Evolutionary conservation across 2,329 filamentous ascomycete species (phyloP), one percentile per base, ranked within the genome.

Genomic region (Dichotomopilus funicola): DNA sequence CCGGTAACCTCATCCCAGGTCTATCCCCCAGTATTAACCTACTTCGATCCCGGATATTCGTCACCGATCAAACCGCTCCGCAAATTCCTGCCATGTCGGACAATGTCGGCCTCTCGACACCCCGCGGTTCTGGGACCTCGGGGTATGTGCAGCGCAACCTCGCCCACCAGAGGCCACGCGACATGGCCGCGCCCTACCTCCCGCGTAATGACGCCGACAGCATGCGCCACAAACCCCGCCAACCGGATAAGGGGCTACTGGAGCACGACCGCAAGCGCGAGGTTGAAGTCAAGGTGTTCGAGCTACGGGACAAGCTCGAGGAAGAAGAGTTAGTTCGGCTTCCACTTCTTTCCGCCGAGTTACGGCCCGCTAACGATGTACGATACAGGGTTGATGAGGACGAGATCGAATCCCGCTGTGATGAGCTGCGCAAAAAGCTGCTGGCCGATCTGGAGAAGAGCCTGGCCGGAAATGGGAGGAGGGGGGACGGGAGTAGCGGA

Each of bases 81-180:
- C 19, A 27, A 27, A 27, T 27, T 27, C 19, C 36, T 6, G 37
- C 7, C 6, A 97, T 97, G 94, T 94, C 91, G 58, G 91, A 94
- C 63, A 99, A 99, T 75, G 94, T 99, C 67, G 95, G 94, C 56
- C 89, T 99, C 66, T 85, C 87, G 55, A 99, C 94, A 4, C 94
- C 94, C 3, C 87, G 94, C 67, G 94, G 94, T 63, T 95, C 89
- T 69, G 94, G 94, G 48, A 99, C 94, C 55, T 97, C 92, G 1
- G 94, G 94, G 69, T 97, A 97, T 71, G 92, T 99, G 55, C 92
- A 97, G 74, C 89, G 91, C 72, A 99, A 97, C 75, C 83, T 91
- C 38, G 94, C 94, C 13, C 86, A 92, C 68, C 84, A 96, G 64
- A 85, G 81, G 68, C 91, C 89, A 35, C 91, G 92, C 73, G 90